Evolutionary conservation across 225 moss, liverwort and hornwort species (phyloP).

Genomic region (Neckera pumila): DNA sequence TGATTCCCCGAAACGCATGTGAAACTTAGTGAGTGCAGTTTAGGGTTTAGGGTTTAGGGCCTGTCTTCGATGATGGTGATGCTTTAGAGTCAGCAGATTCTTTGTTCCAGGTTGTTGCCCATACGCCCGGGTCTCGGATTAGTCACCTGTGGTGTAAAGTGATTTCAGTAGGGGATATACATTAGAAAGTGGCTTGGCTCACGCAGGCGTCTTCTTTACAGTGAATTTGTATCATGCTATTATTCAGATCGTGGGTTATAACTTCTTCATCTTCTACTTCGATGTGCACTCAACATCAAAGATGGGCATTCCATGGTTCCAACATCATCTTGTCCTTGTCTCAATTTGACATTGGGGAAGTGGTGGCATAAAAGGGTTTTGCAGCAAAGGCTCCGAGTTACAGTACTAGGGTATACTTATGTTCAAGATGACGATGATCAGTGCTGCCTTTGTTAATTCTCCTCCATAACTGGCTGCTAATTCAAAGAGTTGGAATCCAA

Average conservation of each 20-base stretch:
- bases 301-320: background rate
- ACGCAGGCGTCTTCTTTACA: background rate
- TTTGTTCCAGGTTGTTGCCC: background rate
- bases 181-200: background rate
- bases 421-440: background rate
- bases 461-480: background rate
- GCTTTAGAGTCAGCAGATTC: background rate
- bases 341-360: background rate
- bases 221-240: background rate
- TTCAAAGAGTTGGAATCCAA: background rate
- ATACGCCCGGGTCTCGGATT: background rate
- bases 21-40: background rate
- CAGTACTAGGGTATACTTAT: background rate
- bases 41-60: background rate
- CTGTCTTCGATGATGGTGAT: slow-evolving; percentile 3
- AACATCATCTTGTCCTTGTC: background rate
- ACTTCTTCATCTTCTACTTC: background rate
- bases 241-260: background rate
- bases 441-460: background rate
- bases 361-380: background rate
- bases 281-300: background rate
- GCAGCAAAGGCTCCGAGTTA: background rate
- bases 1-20: background rate
- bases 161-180: background rate
- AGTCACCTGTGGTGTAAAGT: background rate